Evolutionary conservation across 257 asterid species (phyloP), one percentile per base, ranked within the genome.

Genomic region (Plantago ovata): DNA sequence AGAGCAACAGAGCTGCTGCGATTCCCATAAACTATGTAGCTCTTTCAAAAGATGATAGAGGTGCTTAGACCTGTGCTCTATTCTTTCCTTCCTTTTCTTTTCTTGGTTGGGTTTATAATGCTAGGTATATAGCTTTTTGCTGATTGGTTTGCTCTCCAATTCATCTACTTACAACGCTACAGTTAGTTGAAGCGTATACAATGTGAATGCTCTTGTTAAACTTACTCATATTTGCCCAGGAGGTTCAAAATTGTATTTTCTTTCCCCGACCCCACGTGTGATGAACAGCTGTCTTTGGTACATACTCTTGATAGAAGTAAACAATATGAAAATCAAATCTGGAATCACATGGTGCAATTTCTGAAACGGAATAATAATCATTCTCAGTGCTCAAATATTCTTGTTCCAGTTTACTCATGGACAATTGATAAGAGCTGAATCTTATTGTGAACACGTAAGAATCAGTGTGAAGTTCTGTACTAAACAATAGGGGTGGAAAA

Each of bases 1-100:
- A 80, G 1, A 77, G 78, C 53, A 72, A 63, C 61, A 75, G 72
- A 75, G 72, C 43, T 53, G 83, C 78, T 53, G 75, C 63, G 14
- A 77, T 77, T 51, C 89, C 89, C 53, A 51, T 79, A 57, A 86
- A 86, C 84, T 83, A 86, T 14, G 94, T 86, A 4, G 89, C 94
- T 62, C 85, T 86, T 47, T 20, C 85, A 0, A 86, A 83, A 63
- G 89, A 86, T n/a, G 89, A 80, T 53, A 68, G 71, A 59, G 68
- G 75, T 20, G 38, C 45, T 65, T 69, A 65, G 62, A 42, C 18
- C 54, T 5, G 38, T 44, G 2, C 22, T 33, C 36, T n/a, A 46
- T 10, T 23, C 62, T 10, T 8, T 33, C n/a, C 56, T 53, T 53
- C 14, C n/a, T 39, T 41, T 15, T 21, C 20, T 63, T 15, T 13